phyloP scores from a whole-genome alignment of 2,329 filamentous ascomycete genomes.

The Tothia fuscella region DNA sequence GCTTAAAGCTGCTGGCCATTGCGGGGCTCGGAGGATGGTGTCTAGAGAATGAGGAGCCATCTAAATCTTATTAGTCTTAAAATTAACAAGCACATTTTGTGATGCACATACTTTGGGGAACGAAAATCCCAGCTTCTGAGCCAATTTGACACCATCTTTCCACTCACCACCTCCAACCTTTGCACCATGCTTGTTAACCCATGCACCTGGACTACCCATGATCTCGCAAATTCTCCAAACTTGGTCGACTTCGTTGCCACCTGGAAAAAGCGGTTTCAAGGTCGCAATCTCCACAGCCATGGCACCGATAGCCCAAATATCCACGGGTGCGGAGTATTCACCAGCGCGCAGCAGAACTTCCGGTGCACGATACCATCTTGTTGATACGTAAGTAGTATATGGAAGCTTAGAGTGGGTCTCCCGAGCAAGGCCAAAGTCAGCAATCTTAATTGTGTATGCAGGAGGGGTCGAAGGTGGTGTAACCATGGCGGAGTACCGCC shows the following conservation, averaged over 20 bases:
- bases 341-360: conserved; percentile 89
- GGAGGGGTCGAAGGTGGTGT: conserved; percentile 92
- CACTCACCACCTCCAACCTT: conserved; percentile 92
- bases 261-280: conserved; percentile 89
- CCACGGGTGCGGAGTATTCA: conserved; percentile 93
- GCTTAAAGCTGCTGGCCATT: conserved; percentile 80
- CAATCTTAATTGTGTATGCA: conserved; percentile 92
- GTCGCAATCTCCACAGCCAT: conserved; percentile 99
- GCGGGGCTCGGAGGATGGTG: conserved; percentile 76
- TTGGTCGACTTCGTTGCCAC: conserved; percentile 96
- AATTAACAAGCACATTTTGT: background rate
- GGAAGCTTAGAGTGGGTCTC: conserved; percentile 94
- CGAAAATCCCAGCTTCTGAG: conserved; percentile 93
- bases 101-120: conserved; percentile 60
- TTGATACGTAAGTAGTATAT: conserved; percentile 97
- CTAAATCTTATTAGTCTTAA: conserved; percentile 28
- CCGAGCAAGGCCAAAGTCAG: conserved; percentile 92
- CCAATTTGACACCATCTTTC: conserved; percentile 85
- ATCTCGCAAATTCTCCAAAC: conserved; percentile 99
- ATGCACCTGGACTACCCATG: conserved; percentile 96
- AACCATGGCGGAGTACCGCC: conserved; percentile 82
- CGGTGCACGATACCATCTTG: conserved; percentile 86
- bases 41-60: conserved; percentile 98
- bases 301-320: conserved; percentile 96
- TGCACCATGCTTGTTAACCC: conserved; percentile 83